Conservation (phyloP, 2,329 filamentous ascomycete genomes). For the Xylariaceae sp. region DNA sequence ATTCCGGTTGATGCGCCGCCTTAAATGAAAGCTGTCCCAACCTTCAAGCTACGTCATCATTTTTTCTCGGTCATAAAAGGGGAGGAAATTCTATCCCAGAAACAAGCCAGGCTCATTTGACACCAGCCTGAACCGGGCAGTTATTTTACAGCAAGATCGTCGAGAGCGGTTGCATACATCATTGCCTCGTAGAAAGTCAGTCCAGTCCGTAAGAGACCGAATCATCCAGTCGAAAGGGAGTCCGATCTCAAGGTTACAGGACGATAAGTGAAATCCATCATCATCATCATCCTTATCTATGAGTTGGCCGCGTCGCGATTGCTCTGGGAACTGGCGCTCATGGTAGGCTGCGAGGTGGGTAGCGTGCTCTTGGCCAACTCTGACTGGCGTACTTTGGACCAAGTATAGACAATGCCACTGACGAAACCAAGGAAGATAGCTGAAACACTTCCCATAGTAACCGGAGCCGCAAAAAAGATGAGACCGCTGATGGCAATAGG, state of each 20-base stretch:
- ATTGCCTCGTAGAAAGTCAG: constrained; percentile 16
- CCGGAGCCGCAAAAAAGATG: constrained; percentile 90
- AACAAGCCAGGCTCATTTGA: constrained; percentile 17
- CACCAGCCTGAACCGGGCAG: constrained; percentile 19
- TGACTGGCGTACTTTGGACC: constrained; percentile 78
- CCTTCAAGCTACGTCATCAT: constrained; percentile 13
- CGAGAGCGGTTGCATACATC: constrained; percentile 14
- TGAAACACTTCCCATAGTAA: constrained; percentile 85
- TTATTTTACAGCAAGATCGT: constrained; percentile 30
- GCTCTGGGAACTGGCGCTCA: constrained; percentile 89
- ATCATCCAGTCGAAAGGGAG: constrained; percentile 8
- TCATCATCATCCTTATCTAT: constrained; percentile 30
- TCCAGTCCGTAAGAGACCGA: constrained; percentile 17
- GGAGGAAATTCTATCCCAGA: constrained; percentile 29
- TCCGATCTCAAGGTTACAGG: not conserved
- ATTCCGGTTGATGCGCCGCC: constrained; percentile 20
- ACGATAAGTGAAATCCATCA: constrained; percentile 6
- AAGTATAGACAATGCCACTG: constrained; percentile 83
- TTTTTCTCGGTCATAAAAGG: constrained; percentile 20
- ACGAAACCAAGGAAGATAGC: constrained; percentile 90
- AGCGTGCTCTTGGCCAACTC: constrained; percentile 59
- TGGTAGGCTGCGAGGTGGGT: constrained; percentile 62
- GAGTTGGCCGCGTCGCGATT: constrained; percentile 78
- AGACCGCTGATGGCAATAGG: constrained; percentile 89
- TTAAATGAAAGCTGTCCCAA: constrained; percentile 16